Evolutionary conservation across 768 basidiomycete species (phyloP).

Genomic region (Coprinopsis cinerea): DNA sequence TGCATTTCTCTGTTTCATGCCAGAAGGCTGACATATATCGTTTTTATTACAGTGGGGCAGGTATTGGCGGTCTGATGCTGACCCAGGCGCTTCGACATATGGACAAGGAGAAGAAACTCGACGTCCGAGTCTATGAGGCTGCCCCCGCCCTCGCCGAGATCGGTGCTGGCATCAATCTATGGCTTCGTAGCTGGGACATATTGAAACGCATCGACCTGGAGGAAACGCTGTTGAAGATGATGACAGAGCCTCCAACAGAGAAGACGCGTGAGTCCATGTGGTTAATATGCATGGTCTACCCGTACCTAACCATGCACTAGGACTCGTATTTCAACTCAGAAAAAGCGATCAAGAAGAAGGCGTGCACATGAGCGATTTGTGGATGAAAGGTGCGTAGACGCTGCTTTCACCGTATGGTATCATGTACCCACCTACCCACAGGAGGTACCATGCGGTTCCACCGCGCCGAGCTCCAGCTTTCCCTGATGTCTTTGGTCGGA

Average conservation of each 20-base stretch:
- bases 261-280: slow-evolving; percentile 15
- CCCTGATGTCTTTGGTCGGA: slow-evolving; percentile 26
- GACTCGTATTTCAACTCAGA: slow-evolving; percentile 21
- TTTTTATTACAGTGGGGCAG: slow-evolving; percentile 34
- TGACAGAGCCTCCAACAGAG: slow-evolving; percentile 12
- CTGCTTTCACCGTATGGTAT: background rate
- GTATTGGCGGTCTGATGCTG: slow-evolving; percentile 34
- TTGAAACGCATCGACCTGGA: slow-evolving; percentile 12
- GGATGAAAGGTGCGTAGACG: slow-evolving; percentile 17
- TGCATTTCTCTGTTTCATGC: background rate
- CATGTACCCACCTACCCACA: slow-evolving; percentile 3
- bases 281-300: too few species aligned
- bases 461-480: slow-evolving; percentile 39
- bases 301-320: too few species aligned
- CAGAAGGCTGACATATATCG: background rate
- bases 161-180: slow-evolving; percentile 40
- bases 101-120: slow-evolving; percentile 17
- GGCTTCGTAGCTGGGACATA: slow-evolving; percentile 19
- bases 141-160: slow-evolving; percentile 32
- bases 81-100: slow-evolving; percentile 26
- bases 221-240: slow-evolving; percentile 10
- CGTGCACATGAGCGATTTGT: slow-evolving; percentile 20
- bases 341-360: slow-evolving; percentile 30
- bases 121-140: slow-evolving; percentile 39
- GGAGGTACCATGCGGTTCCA: slow-evolving; percentile 27